These are phyloP conservation scores for Gillenia trifoliata DNA, from an alignment of 306 rosid species.

Conservation along the genomic window DNA sequence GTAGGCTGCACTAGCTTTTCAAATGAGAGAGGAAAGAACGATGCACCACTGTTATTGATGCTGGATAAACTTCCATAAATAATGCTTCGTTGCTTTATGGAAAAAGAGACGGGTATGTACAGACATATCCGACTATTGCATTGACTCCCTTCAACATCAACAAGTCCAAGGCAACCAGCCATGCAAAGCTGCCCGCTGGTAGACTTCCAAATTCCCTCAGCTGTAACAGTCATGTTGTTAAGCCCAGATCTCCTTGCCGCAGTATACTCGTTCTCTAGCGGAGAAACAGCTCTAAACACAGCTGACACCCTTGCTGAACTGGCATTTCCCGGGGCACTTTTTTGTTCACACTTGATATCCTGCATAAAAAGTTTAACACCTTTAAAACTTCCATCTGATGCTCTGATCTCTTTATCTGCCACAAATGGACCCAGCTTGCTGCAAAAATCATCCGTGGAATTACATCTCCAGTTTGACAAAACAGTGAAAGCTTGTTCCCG, in stretches of 20 bases:
- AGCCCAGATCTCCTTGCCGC: slow-evolving; percentile 68
- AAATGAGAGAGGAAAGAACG: slow-evolving; percentile 68
- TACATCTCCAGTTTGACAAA: slow-evolving; percentile 87
- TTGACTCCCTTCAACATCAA: slow-evolving; percentile 38
- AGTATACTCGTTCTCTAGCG: slow-evolving; percentile 54
- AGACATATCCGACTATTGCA: slow-evolving; percentile 74
- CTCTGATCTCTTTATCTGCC: slow-evolving; percentile 53
- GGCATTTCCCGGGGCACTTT: slow-evolving; percentile 12
- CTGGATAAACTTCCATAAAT: slow-evolving; percentile 66
- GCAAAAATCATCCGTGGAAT: slow-evolving; percentile 61
- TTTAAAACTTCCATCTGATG: slow-evolving; percentile 71
- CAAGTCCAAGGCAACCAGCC: slow-evolving; percentile 75
- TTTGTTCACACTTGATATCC: slow-evolving; percentile 58
- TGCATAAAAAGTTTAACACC: slow-evolving; percentile 68
- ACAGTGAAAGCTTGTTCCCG: slow-evolving; percentile 53
- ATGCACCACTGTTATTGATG: slow-evolving; percentile 26
- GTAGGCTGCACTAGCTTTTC: slow-evolving; percentile 60
- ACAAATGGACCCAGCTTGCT: slow-evolving; percentile 72
- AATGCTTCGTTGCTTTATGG: slow-evolving; percentile 68
- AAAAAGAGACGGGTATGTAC: slow-evolving; percentile 67
- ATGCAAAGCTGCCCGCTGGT: slow-evolving; percentile 93
- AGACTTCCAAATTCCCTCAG: slow-evolving; percentile 91
- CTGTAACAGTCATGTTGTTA: slow-evolving; percentile 62
- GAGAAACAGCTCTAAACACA: slow-evolving; percentile 73
- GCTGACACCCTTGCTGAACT: slow-evolving; percentile 69